Conservation (phyloP, 495 filamentous ascomycete genomes). For the Friedmanniomyces endolithicus region DNA sequence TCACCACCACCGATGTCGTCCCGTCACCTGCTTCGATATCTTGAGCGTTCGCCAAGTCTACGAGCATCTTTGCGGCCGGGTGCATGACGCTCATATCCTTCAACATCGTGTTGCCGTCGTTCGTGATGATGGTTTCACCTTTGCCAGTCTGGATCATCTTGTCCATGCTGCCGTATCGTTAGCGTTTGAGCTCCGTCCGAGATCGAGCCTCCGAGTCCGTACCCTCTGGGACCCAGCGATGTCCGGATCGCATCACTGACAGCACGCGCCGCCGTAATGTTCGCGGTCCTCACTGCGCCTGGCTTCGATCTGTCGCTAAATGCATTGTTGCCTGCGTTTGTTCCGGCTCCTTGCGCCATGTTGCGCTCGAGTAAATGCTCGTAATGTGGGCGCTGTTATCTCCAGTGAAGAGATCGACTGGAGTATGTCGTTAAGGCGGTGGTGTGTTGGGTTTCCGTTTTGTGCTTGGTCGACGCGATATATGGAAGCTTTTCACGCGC, state of each 20-base stretch:
- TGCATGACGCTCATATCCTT: constrained; percentile 98
- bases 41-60: constrained; percentile 90
- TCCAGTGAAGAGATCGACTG: not conserved
- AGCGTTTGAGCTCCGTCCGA: not conserved
- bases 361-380: constrained; percentile 8
- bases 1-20: constrained; percentile 95
- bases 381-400: not conserved
- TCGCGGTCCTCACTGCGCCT: constrained; percentile 81
- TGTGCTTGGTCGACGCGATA: too few relatives aligned
- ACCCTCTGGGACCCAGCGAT: constrained; percentile 16
- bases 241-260: constrained; percentile 95
- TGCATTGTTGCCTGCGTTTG: constrained; percentile 51
- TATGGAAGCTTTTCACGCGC: not conserved
- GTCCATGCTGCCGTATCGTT: constrained; percentile 54
- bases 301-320: constrained; percentile 99
- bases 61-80: constrained; percentile 95
- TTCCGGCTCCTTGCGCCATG: constrained; percentile 34
- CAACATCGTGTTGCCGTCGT: constrained; percentile 98
- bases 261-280: constrained; percentile 94
- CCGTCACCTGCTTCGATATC: constrained; percentile 98
- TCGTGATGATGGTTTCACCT: constrained; percentile 96
- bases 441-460: too few relatives aligned
- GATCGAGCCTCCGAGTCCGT: not conserved
- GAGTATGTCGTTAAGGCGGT: too few relatives aligned
- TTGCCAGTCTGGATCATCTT: constrained; percentile 99